Evolutionary conservation across 345 rosid species (phyloP), one percentile per base, ranked within the genome.

Genomic region (Syzygium aromaticum): DNA sequence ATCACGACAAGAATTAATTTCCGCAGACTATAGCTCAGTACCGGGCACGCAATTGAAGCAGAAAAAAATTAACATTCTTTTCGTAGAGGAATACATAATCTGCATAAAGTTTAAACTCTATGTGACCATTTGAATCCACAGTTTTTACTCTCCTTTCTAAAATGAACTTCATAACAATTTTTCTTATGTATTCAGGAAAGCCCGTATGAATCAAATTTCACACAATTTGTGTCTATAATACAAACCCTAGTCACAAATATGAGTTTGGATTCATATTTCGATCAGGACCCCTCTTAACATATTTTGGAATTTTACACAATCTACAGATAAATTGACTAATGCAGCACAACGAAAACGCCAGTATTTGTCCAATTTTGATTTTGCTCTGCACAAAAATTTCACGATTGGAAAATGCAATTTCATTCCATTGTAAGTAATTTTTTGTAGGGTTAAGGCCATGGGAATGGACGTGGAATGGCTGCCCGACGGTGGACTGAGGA

Each of bases 391-490:
- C 46, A 33, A 67, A 67, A 33, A 33, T 33, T 73, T 73, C 23
- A 7, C 80, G 3, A 73, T 46, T 46, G 80, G 49, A 73, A 73
- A 46, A 19, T 56, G 28, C 33, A n/a, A 57, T 43, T 51, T 16
- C 77, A 22, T 64, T 57, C 28, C 3, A 38, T 38, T 49, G 7
- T 25, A 28, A 17, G 77, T 53, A 16, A 33, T 2, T 0, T 52
- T 11, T 10, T 61, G 5, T 87, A 95, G 96, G 90, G 93, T 92
- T 2, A 88, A 87, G 7, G 94, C 92, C 5, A 77, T 91, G 14
- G 97, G 95, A 83, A 94, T 90, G 96, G 96, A 93, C 7, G 23
- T 92, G 88, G 93, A 93, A 88, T 95, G 97, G 96, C 92, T 90
- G 56, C 88, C 92, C 8, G 85, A 91, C 54, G 96, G 94, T 2